Conservation (phyloP, 2,329 filamentous ascomycete species). For the Pyrenochaeta sp. region DNA sequence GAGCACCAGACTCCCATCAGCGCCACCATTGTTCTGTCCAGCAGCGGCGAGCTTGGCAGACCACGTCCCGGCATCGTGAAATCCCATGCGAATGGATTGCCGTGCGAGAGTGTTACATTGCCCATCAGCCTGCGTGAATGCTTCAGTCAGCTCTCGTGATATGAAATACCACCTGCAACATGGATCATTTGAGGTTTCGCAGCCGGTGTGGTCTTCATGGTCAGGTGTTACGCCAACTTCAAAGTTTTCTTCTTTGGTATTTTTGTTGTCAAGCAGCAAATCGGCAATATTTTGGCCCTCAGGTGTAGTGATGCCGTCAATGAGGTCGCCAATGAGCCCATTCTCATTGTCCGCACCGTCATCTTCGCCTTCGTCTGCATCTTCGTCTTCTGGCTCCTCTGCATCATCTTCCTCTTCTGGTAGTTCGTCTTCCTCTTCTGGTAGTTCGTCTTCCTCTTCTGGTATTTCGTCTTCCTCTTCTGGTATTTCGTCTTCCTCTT, state of each 20-base stretch:
- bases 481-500: not conserved
- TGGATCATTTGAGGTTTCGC: conserved; percentile 2
- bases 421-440: not conserved
- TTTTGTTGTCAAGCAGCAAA: conserved; percentile 1
- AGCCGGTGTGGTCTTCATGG: conserved; percentile 1
- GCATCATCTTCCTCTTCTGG: not conserved
- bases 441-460: not conserved
- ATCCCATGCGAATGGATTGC: conserved; percentile 5
- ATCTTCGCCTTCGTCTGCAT: not conserved
- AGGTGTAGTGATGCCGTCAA: conserved; percentile 1
- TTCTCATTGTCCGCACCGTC: not conserved
- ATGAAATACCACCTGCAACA: conserved; percentile 9
- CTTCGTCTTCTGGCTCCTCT: not conserved
- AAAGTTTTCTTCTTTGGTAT: conserved; percentile 1
- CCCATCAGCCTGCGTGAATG: conserved; percentile 2
- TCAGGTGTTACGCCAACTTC: not conserved
- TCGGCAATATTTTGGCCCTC: conserved; percentile 3
- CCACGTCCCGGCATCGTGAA: conserved; percentile 7
- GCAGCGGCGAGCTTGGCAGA: conserved; percentile 1
- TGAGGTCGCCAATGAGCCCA: not conserved
- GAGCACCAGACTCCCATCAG: conserved; percentile 48
- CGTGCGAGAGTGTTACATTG: conserved; percentile 5
- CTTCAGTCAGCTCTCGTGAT: conserved; percentile 2
- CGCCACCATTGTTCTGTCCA: conserved; percentile 31
- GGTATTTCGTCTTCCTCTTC: not conserved